Evolutionary conservation across 352 stramenopile genomes (phyloP), one percentile per base, ranked within the genome.

Genomic region (Phytopythium ostracodes): DNA sequence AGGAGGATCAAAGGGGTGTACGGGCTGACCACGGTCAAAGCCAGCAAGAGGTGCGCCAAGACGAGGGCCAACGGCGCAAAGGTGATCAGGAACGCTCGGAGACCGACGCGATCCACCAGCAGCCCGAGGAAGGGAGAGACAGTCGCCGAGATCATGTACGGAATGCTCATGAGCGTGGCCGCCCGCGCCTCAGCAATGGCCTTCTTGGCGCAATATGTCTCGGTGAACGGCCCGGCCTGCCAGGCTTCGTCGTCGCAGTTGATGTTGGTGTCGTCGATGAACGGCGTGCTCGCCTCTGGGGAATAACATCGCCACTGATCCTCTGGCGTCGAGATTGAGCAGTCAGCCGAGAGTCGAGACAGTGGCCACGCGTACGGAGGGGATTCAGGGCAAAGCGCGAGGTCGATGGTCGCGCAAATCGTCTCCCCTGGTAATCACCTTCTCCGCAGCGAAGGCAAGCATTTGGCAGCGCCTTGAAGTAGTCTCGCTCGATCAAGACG

Each of bases 81-180:
- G 4, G 93, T 63, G 25, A 87, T 85, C 42, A 98, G 73, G 43
- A 94, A 61, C 8, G 91, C 92, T 22, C 91, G 83, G 24, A 90
- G 67, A 14, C 94, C 94, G 50, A 97, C 76, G 27, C 76, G 84
- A 59, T 98, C 94, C 20, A 98, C 88, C 46, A 96, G 56, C 43
- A 96, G 92, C 24, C 93, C 94, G 6, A 98, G 72, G 60, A 97
- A 87, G 27, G 93, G 92, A n/a, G 83, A 96, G 35, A 97, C 77
- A 29, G 84, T 66, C 49, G 89, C 91, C 27, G 90, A 97, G 53
- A 97, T 96, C 33, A 97, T 79, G 68, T 98, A 98, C 42, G 93
- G 94, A 43, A 98, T 92, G n/a, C 79, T 93, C 89, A 98, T 98
- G 18, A 93, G 78, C 14, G 76, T 91, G n/a, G 84, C 87, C 2